Conservation (phyloP, 2,329 filamentous ascomycete species). For the Colletotrichum sp. region DNA sequence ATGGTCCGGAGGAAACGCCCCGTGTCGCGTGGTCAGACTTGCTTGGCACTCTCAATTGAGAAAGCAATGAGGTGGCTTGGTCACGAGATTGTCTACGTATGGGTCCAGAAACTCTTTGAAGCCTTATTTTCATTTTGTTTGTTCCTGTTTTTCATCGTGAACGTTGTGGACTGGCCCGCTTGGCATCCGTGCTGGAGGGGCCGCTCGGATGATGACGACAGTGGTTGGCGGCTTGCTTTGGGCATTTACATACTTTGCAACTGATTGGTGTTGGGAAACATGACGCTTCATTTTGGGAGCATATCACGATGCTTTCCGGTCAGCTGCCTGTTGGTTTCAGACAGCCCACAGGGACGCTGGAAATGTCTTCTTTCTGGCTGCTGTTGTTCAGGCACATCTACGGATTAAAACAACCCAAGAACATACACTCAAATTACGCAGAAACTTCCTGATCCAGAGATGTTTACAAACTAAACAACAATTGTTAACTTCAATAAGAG, state of each 20-base stretch:
- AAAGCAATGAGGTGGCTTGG: background rate
- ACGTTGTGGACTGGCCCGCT: background rate
- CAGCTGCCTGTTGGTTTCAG: background rate
- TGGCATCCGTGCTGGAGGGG: background rate
- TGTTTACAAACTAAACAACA: rapidly evolving
- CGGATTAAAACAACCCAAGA: no score
- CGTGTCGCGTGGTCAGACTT: background rate
- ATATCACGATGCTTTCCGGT: background rate
- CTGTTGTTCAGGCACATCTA: background rate
- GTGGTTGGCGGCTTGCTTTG: background rate
- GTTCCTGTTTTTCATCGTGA: background rate
- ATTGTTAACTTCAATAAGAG: background rate
- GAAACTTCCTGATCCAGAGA: no score
- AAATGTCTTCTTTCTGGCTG: background rate
- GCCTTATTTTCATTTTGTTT: background rate
- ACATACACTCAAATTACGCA: background rate
- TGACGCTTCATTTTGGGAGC: background rate
- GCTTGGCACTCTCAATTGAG: background rate
- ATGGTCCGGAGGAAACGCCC: conserved; percentile 2
- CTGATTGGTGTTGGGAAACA: background rate
- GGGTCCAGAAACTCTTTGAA: background rate
- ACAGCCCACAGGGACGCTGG: background rate
- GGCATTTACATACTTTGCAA: background rate
- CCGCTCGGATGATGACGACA: background rate
- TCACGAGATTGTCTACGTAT: background rate